Conservation (phyloP, 148 eudicot species). For the Hydrangea macrophylla region DNA sequence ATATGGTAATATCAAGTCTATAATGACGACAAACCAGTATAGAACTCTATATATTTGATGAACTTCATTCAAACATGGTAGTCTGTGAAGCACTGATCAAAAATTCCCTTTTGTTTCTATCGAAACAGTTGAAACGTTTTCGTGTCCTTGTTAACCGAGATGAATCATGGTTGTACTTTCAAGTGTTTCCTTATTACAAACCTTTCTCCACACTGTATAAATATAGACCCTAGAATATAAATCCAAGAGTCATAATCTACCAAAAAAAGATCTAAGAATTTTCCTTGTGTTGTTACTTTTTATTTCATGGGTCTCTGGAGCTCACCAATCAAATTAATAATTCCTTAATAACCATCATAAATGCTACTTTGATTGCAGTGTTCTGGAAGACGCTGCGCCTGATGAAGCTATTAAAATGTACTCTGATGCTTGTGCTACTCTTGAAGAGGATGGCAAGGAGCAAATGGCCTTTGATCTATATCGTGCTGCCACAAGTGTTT, state of each 20-base stretch:
- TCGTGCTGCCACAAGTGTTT: constrained; percentile 62
- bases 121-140: no score
- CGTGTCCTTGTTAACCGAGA: no score
- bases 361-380: constrained; percentile 27
- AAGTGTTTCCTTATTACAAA: neutral
- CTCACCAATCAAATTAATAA: neutral
- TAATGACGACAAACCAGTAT: no score
- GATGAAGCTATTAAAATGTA: constrained; percentile 67
- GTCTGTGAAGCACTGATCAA: no score
- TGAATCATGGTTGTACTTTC: no score
- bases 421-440: constrained; percentile 58
- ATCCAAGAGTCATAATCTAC: no score
- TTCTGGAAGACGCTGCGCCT: constrained; percentile 65
- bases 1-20: no score
- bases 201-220: neutral
- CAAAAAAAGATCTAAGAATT: no score
- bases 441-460: constrained; percentile 86
- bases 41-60: no score
- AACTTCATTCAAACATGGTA: no score
- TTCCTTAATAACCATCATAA: neutral
- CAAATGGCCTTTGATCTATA: constrained; percentile 89
- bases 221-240: neutral
- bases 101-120: no score
- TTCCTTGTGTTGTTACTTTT: neutral
- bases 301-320: constrained; percentile 4